phyloP scores from a whole-genome alignment of 2,329 filamentous ascomycete genomes.

The Phyllosticta citrichinensis region DNA sequence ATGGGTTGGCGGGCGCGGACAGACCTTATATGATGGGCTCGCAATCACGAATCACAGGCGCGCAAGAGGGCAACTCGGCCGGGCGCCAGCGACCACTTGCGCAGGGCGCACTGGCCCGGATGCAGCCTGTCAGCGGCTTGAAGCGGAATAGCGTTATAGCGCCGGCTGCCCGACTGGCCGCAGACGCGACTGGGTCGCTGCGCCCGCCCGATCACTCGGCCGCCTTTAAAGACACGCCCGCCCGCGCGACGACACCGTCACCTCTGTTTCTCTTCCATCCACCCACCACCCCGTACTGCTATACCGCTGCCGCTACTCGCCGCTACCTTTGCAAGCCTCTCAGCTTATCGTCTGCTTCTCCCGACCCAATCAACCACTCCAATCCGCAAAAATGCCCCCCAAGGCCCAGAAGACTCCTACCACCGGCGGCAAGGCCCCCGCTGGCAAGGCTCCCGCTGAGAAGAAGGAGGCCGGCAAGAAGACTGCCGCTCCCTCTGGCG shows the following conservation, averaged over 20 bases:
- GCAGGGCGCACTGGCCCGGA: not conserved
- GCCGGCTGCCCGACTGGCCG: constrained; percentile 17
- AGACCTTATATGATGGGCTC: constrained; percentile 31
- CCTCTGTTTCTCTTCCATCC: constrained; percentile 32
- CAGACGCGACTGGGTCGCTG: constrained; percentile 13
- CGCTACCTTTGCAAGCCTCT: constrained; percentile 12
- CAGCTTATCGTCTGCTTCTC: constrained; percentile 22
- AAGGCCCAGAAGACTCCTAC: constrained; percentile 98
- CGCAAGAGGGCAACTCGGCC: not conserved
- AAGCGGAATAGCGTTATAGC: constrained; percentile 12
- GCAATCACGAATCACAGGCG: constrained; percentile 8
- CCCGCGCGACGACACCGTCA: constrained; percentile 30
- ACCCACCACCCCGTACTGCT: constrained; percentile 14
- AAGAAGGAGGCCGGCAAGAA: constrained; percentile 99
- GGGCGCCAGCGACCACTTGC: constrained; percentile 4
- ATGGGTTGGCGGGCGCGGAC: constrained; percentile 12
- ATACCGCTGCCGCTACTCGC: constrained; percentile 14
- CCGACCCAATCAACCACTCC: constrained; percentile 12
- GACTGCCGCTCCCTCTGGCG: constrained; percentile 80
- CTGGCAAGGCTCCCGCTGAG: constrained; percentile 74
- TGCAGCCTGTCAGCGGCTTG: not conserved
- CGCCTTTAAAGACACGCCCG: constrained; percentile 30
- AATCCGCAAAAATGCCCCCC: constrained; percentile 67
- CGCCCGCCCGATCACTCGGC: constrained; percentile 10
- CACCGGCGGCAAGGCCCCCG: constrained; percentile 84